phyloP scores from a whole-genome alignment of 2,329 filamentous ascomycete species.

The Volutella citrinella region DNA sequence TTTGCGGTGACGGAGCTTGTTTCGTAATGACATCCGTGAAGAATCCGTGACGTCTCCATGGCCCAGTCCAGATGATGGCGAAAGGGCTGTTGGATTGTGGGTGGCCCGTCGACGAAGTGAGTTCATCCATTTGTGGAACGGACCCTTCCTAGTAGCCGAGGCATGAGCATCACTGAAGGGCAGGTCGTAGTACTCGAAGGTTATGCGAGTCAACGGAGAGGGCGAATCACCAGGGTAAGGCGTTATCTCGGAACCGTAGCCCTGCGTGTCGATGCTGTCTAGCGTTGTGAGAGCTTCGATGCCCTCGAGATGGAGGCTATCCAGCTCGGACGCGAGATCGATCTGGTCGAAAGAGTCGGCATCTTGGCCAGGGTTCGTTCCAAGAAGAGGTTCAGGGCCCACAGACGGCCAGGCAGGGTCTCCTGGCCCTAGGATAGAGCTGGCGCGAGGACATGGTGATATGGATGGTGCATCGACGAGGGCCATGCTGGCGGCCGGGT shows the following conservation, averaged over 20 bases:
- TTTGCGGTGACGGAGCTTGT: conserved; percentile 41
- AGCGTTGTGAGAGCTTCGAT: conserved; percentile 35
- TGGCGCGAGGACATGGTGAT: conserved; percentile 31
- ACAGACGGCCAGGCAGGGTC: conserved; percentile 36
- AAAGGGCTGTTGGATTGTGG: conserved; percentile 29
- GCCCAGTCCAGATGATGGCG: too few relatives aligned
- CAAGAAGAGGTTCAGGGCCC: conserved; percentile 7
- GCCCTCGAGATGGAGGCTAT: conserved; percentile 23
- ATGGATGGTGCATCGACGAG: conserved; percentile 28
- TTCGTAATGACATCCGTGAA: conserved; percentile 6
- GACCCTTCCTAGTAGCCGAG: conserved; percentile 28
- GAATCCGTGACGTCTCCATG: too few relatives aligned
- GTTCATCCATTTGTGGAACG: conserved; percentile 73
- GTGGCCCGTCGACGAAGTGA: conserved; percentile 59
- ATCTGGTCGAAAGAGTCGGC: conserved; percentile 26
- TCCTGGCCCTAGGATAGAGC: conserved; percentile 36
- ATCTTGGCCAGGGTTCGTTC: conserved; percentile 2
- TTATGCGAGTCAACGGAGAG: conserved; percentile 22
- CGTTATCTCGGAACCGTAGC: conserved; percentile 4
- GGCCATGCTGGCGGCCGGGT: conserved; percentile 36
- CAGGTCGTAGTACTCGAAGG: conserved; percentile 20
- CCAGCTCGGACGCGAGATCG: conserved; percentile 26
- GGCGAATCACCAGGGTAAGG: neutral
- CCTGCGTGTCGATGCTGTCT: conserved; percentile 32
- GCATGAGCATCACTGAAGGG: conserved; percentile 7